A percentile compares a stretch with the other conserved stretches of the same genome.
phyloP scores from a whole-genome alignment of 495 filamentous ascomycete species.

The Apodospora peruviana region DNA sequence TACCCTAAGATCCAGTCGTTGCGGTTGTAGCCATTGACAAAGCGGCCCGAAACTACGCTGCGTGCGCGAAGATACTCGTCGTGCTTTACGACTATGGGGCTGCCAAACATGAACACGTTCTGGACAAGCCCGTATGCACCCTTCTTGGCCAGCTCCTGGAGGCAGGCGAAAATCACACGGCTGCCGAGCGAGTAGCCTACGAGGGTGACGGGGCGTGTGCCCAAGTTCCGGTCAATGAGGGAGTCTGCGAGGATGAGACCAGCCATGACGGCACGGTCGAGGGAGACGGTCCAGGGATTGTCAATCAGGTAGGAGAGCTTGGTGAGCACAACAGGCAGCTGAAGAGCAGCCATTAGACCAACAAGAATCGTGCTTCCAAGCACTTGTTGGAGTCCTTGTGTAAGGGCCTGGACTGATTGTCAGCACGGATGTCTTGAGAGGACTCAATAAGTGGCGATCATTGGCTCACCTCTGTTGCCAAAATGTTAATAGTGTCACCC shows the following conservation, averaged over 20 bases:
- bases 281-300: slow-evolving; percentile 94
- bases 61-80: slow-evolving; percentile 84
- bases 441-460: background rate
- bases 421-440: slow-evolving; percentile 1
- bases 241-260: slow-evolving; percentile 96
- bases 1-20: slow-evolving; percentile 99
- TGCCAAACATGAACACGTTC: slow-evolving; percentile 92
- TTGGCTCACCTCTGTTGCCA: slow-evolving; percentile 82
- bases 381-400: slow-evolving; percentile 92
- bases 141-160: slow-evolving; percentile 77
- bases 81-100: slow-evolving; percentile 83
- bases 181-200: slow-evolving; percentile 93
- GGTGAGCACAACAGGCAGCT: slow-evolving; percentile 84
- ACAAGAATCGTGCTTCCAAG: slow-evolving; percentile 86
- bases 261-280: slow-evolving; percentile 79
- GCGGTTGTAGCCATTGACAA: slow-evolving; percentile 89
- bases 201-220: slow-evolving; percentile 86
- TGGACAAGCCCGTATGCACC: slow-evolving; percentile 92
- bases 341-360: slow-evolving; percentile 86
- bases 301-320: slow-evolving; percentile 97
- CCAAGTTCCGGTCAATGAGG: slow-evolving; percentile 84
- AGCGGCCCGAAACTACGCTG: slow-evolving; percentile 78
- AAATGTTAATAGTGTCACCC: slow-evolving; percentile 96
- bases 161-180: slow-evolving; percentile 86
- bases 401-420: slow-evolving; percentile 61